Base-by-base conservation (phyloP, 1,139 yeast species). In the Yamadazyma dendronema region DNA sequence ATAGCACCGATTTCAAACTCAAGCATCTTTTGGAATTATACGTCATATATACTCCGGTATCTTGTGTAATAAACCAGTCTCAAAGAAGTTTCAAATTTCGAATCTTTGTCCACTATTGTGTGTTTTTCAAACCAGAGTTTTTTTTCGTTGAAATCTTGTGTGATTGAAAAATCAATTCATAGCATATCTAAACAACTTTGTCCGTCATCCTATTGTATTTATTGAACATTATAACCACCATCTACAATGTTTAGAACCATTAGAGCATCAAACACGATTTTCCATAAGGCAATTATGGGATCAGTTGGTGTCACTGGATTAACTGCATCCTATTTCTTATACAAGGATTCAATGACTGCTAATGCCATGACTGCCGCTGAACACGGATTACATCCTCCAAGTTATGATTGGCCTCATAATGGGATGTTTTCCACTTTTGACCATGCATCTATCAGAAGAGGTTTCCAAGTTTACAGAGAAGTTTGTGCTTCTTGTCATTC, bases 401-500 rank as follows among this genome's bases (percentile, higher is more conserved):
- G 81, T 46, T 90, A 77, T 66, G 84, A 81, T 43, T 92, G 98
- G 98, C 77, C 96, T 34, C 97, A 92, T 69, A 81, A 78, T 59
- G 97, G 95, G 57, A 84, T 89, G 81, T 80, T 90, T 57, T 84
- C 83, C 51, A 78, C 96, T 38, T 94, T 89, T 55, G 98, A 92
- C 74, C 99, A 92, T 66, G 90, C 89, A 43, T 84, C 96, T 37
- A 87, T 92, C 59, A 87, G 99, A 77, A 89, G 99, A 79, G 99
- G 99, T 54, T 92, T 84, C 82, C 97, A 89, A 67, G 99, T 92
- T 45, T 92, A 92, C 78, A 85, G 89, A 67, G 99, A 92, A 70
- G 98, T 92, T 43, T 92, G 99, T 77, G 95, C 98, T 44, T 92
- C 97, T 44, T 92, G 99, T 71, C 99, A 92, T 72, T 90, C 98